Evolutionary conservation across 305 asterid genomes (phyloP).

Genomic region (Rubia tinctorum): DNA sequence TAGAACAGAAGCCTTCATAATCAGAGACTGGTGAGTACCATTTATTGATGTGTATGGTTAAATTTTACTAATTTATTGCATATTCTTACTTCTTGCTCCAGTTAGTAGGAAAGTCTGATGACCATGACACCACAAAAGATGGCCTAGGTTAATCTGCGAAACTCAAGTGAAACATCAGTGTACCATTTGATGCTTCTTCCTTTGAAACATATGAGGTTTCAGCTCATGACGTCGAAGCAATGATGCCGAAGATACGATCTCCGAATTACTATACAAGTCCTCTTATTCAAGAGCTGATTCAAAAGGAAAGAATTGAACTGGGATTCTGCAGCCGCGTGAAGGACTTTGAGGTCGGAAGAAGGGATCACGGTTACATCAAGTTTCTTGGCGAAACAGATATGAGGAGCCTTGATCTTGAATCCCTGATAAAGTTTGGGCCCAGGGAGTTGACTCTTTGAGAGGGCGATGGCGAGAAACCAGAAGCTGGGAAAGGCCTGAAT

Average conservation of each 20-base stretch:
- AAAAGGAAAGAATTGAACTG: constrained; percentile 69
- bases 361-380: constrained; percentile 74
- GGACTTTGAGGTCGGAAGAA: constrained; percentile 76
- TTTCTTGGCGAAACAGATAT: constrained; percentile 81
- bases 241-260: constrained; percentile 62
- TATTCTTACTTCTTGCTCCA: background rate
- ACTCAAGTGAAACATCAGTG: background rate
- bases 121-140: background rate
- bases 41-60: background rate
- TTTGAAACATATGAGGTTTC: constrained; percentile 4
- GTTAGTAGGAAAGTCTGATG: constrained; percentile 13
- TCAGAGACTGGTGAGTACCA: constrained; percentile 26
- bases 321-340: constrained; percentile 65
- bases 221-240: constrained; percentile 11
- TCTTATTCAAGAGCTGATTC: constrained; percentile 58
- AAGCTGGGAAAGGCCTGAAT: constrained; percentile 79
- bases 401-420: constrained; percentile 68
- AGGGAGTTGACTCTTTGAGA: constrained; percentile 61
- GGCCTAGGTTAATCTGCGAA: constrained; percentile 1
- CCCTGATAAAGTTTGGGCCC: constrained; percentile 54
- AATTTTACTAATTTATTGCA: background rate
- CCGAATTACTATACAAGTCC: constrained; percentile 70
- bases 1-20: constrained; percentile 15
- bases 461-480: constrained; percentile 65
- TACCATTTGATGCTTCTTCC: background rate